phyloP scores from a whole-genome alignment of 306 rosid genomes.

The Rubus parviflorus region DNA sequence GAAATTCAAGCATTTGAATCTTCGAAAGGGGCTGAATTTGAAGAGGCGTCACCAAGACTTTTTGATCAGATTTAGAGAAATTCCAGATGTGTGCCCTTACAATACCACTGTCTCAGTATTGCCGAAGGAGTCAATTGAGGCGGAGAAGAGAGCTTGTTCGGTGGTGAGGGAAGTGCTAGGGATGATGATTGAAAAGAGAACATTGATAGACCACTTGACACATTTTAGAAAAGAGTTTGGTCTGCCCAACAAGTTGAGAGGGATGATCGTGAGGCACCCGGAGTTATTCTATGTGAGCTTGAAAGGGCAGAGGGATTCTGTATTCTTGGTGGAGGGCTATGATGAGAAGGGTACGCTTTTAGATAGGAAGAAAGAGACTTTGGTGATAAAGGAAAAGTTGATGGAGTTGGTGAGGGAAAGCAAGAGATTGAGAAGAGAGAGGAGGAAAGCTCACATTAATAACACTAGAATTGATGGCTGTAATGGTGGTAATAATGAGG shows the following conservation, averaged over 20 bases:
- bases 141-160: slow-evolving; percentile 89
- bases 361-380: slow-evolving; percentile 55
- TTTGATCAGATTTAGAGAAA: slow-evolving; percentile 71
- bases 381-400: slow-evolving; percentile 55
- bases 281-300: slow-evolving; percentile 86
- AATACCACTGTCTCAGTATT: slow-evolving; percentile 36
- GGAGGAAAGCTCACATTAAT: slow-evolving; percentile 41
- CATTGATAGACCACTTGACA: slow-evolving; percentile 82
- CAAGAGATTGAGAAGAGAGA: slow-evolving; percentile 63
- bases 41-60: slow-evolving; percentile 75
- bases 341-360: slow-evolving; percentile 73
- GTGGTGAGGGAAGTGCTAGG: slow-evolving; percentile 76
- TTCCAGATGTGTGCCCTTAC: slow-evolving; percentile 77
- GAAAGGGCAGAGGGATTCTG: slow-evolving; percentile 81
- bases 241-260: slow-evolving; percentile 82
- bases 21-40: slow-evolving; percentile 77
- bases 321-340: slow-evolving; percentile 76
- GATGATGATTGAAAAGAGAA: slow-evolving; percentile 76
- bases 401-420: slow-evolving; percentile 69
- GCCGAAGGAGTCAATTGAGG: slow-evolving; percentile 63
- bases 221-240: slow-evolving; percentile 92
- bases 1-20: slow-evolving; percentile 81
- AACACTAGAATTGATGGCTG: slow-evolving; percentile 29
- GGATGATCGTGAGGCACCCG: slow-evolving; percentile 80
- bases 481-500: slow-evolving; percentile 21